A percentile compares a stretch with the other conserved stretches of the same genome.
Evolutionary conservation across 129 eudicot species (phyloP).

Genomic region (Cynara cardunculus): DNA sequence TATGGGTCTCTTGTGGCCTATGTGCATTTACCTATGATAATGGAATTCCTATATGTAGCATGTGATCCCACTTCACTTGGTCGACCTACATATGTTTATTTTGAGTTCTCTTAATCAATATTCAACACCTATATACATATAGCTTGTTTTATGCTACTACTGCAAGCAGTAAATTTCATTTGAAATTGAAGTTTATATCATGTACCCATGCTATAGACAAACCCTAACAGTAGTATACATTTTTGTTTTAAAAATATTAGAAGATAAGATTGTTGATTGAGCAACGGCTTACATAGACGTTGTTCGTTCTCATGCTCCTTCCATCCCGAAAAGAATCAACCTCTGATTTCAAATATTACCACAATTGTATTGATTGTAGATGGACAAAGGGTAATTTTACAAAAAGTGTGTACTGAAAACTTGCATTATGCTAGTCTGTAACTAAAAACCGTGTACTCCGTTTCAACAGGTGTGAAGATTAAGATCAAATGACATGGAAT

Average conservation of each 20-base stretch:
- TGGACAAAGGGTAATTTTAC: too few relatives aligned
- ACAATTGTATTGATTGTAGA: too few relatives aligned
- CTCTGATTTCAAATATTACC: background rate
- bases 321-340: background rate
- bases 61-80: background rate
- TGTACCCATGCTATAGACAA: too few relatives aligned
- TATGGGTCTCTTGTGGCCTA: background rate
- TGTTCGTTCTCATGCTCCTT: background rate
- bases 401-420: too few relatives aligned
- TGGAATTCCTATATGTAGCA: background rate
- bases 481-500: background rate
- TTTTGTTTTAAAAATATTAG: background rate
- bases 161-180: background rate
- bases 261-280: background rate
- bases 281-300: background rate
- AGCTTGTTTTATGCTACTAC: background rate
- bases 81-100: background rate
- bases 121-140: too few relatives aligned
- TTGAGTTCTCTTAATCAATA: background rate
- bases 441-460: background rate
- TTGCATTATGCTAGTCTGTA: background rate
- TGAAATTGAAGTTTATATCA: background rate
- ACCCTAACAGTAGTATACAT: background rate
- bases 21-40: background rate
- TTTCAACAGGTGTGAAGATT: background rate